These are phyloP conservation scores for Metarhizium sp. DNA, from an alignment of 2,329 filamentous ascomycete genomes.

Conservation along the genomic window DNA sequence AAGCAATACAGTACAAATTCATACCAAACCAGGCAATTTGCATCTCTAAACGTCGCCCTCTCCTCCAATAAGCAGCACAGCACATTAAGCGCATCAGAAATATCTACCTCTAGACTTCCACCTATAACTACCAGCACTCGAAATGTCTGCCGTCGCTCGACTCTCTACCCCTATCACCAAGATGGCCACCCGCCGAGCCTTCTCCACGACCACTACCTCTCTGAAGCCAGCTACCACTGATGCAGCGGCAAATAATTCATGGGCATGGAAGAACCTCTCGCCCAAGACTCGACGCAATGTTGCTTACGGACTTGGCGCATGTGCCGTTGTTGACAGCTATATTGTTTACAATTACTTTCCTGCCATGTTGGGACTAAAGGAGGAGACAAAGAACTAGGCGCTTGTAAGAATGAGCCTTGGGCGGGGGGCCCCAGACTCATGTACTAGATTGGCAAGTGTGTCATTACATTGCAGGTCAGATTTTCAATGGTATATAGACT, in stretches of 20 bases:
- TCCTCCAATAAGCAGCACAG: background rate
- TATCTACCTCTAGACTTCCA: background rate
- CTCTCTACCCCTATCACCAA: conserved; percentile 8
- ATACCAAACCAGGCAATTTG: background rate
- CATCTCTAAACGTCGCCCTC: background rate
- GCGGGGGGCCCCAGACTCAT: background rate
- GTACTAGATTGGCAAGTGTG: background rate
- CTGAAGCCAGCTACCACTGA: conserved; percentile 7
- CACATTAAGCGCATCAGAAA: background rate
- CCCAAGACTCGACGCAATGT: conserved; percentile 17
- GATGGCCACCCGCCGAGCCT: conserved; percentile 7
- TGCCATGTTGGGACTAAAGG: conserved; percentile 4
- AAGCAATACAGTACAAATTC: background rate
- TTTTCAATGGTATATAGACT: too few relatives aligned
- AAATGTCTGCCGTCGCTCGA: conserved; percentile 14
- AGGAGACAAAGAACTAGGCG: conserved; percentile 1
- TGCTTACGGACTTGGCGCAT: conserved; percentile 10
- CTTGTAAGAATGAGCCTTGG: background rate
- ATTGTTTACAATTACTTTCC: conserved; percentile 20
- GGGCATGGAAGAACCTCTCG: conserved; percentile 19
- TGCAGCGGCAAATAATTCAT: conserved; percentile 2
- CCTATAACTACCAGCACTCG: background rate
- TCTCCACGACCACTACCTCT: conserved; percentile 13
- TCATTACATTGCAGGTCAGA: background rate
- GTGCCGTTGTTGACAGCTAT: conserved; percentile 15